A percentile compares a stretch with the other conserved stretches of the same genome.
phyloP scores from a whole-genome alignment of 257 asterid genomes.

The Nicotiana noctiflora region DNA sequence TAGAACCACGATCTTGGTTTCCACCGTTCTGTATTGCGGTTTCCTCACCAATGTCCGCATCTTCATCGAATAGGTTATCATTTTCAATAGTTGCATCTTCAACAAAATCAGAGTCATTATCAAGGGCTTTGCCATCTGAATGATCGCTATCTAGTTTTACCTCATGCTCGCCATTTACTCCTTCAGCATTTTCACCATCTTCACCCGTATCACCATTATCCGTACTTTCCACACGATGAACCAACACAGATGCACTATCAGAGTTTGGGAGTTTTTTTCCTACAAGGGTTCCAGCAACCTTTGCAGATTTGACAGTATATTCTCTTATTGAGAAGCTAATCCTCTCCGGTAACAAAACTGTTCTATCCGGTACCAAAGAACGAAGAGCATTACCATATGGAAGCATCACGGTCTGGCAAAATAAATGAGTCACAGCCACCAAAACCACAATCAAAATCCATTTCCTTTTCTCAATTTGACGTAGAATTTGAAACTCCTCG shows the following conservation, averaged over 20 bases:
- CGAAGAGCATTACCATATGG: conserved; percentile 61
- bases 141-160: conserved; percentile 16
- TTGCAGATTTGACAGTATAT: conserved; percentile 17
- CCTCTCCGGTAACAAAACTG: conserved; percentile 9
- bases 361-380: conserved; percentile 39
- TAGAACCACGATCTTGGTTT: conserved; percentile 2
- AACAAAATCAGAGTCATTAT: conserved; percentile 50
- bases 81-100: conserved; percentile 53
- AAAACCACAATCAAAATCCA: conserved; percentile 67
- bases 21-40: conserved; percentile 12
- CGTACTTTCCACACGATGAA: conserved; percentile 23
- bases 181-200: conserved; percentile 13
- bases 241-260: conserved; percentile 22
- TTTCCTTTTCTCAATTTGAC: conserved; percentile 56
- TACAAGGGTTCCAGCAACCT: conserved; percentile 11
- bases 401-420: conserved; percentile 75
- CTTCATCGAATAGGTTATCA: conserved; percentile 28
- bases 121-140: conserved; percentile 26
- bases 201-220: not conserved
- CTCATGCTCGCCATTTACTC: conserved; percentile 11
- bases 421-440: conserved; percentile 63
- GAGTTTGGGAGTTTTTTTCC: conserved; percentile 17
- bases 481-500: conserved; percentile 27
- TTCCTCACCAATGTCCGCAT: conserved; percentile 29
- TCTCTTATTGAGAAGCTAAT: conserved; percentile 9